Evolutionary conservation across 2,329 filamentous ascomycete species (phyloP), one percentile per base, ranked within the genome.

Genomic region (Didymella arachidicola): DNA sequence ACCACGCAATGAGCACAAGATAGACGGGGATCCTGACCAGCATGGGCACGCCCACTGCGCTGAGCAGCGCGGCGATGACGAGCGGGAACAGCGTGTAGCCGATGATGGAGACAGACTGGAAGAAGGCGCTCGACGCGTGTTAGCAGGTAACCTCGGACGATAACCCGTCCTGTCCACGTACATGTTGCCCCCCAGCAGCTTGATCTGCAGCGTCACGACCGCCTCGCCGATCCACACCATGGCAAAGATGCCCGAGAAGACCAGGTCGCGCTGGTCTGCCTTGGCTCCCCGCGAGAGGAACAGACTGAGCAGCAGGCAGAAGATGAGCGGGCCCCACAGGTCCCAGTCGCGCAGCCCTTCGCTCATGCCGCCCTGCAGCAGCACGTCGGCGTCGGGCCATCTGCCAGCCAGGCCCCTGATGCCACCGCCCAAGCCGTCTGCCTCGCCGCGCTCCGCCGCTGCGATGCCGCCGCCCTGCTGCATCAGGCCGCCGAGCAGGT

Each of bases 51-150:
- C 87, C 84, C 30, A 99, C 74, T 0, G 94, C 94, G 55, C 93
- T 97, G 64, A 99, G 86, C 50, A 97, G 81, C 1, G 94, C 88
- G 7, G 96, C 96, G 67, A 99, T 91, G 69, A 98, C 95, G 52
- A 99, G 86, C 2, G 95, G 95, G 80, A 99, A 99, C 55, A 99
- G 86, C 1, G 95, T 99, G 79, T 99, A 99, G 44, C 95, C 95
- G 75, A 99, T 99, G 70, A 99, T 96, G 78, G 93, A 98, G 67
- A 99, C 87, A 57, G 93, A 96, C 79, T 99, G 95, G 73, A 96
- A 95, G 78, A 99, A 99, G 18, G 95, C 97, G 72, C 94, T 98
- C 74, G 18, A 30, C 5, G n/a, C 11, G 19, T 50, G 76, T 79
- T 63, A 78, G 72, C 59, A 51, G 11, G 32, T 46, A 14, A 45